Conservation (phyloP, 768 basidiomycete species). For the Phylloporus sp. region DNA sequence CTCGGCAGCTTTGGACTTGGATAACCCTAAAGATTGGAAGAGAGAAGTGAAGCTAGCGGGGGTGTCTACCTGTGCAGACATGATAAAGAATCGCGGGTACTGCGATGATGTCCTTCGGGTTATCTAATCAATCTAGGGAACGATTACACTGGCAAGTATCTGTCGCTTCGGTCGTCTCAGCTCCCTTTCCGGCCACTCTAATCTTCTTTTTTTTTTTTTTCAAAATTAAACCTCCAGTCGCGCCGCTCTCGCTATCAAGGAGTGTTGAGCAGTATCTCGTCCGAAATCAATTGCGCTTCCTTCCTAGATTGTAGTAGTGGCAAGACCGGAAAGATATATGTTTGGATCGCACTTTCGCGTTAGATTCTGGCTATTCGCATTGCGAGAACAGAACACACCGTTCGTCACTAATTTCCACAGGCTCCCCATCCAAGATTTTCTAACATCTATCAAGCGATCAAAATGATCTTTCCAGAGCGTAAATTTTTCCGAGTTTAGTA, state of each 20-base stretch:
- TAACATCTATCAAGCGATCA: constrained; percentile 46
- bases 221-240: background rate
- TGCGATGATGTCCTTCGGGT: background rate
- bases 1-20: constrained; percentile 73
- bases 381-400: constrained; percentile 30
- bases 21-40: constrained; percentile 75
- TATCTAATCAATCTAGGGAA: constrained; percentile 28
- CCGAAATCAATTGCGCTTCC: constrained; percentile 16
- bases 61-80: constrained; percentile 14
- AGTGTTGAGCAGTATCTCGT: constrained; percentile 22
- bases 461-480: constrained; percentile 80
- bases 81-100: constrained; percentile 1
- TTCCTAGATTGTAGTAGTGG: constrained; percentile 19
- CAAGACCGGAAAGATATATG: constrained; percentile 23
- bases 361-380: background rate
- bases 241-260: constrained; percentile 14
- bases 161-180: constrained; percentile 23
- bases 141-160: constrained; percentile 20
- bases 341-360: constrained; percentile 19
- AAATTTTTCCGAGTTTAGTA: constrained; percentile 76
- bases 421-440: constrained; percentile 50
- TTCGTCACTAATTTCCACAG: constrained; percentile 44
- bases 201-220: constrained; percentile 26
- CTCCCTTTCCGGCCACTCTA: constrained; percentile 16
- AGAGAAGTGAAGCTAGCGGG: constrained; percentile 28